Evolutionary conservation across 345 rosid species (phyloP), one percentile per base, ranked within the genome.

Genomic region (Rhodomyrtus tomentosa): DNA sequence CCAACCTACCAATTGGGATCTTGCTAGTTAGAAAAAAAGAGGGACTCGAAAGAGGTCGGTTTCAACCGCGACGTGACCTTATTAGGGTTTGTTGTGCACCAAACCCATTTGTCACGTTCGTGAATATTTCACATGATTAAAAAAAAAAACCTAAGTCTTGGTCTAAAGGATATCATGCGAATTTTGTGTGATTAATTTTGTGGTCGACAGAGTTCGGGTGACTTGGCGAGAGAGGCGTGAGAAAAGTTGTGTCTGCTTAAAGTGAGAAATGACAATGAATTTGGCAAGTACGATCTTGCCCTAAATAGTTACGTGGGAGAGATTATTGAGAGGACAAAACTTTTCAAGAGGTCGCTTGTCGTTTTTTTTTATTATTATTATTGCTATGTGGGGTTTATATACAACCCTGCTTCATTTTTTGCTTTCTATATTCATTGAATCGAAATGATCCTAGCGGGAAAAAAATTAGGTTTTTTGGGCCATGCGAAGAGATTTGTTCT

Each of bases 271-370:
- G 76, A 36, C 24, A 9, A 32, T 11, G 45, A 68, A 6, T 36
- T 36, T 36, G 45, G 11, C 22, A 1, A 9, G 14, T 18, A 0
- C 20, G 0, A 68, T 68, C 6, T 36, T 68, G 21, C 45, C 13
- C 3, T 36, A 18, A 2, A 68, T 0, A 18, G 2, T 18, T 68
- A 16, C 5, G 9, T 8, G 1, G 0, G 76, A 68, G 1, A 32
- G 12, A 32, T 10, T 4, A 4, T 53, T 16, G 10, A 3, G 0
- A 18, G 2, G 5, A 68, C 6, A 8, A 0, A 32, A 36, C 5
- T 68, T 9, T 8, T 9, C 2, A 0, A 32, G 3, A 4, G 9
- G 6, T 68, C 2, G 5, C 0, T 36, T 68, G 6, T 68, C 32
- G 32, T 49, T 49, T 49, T 42, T 42, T 42, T 42, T 42, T 42